These are phyloP conservation scores for Coemansia sp. DNA, from an alignment of 192 early-diverging fungal genomes.

Conservation along the genomic window DNA sequence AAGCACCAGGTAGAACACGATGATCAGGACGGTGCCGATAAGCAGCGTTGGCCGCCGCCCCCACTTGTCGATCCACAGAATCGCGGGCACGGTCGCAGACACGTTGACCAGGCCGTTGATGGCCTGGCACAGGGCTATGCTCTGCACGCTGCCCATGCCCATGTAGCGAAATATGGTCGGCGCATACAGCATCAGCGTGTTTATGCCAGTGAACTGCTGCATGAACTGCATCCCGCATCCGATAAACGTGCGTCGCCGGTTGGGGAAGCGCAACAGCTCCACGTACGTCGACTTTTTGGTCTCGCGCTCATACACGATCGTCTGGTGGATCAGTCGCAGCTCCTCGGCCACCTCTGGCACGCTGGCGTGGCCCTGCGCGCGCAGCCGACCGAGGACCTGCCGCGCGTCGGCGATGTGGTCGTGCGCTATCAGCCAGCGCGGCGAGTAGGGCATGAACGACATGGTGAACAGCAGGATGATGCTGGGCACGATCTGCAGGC, in stretches of 20 bases:
- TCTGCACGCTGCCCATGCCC: conserved; percentile 47
- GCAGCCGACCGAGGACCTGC: conserved; percentile 64
- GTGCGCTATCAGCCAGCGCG: conserved; percentile 77
- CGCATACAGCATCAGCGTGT: conserved; percentile 80
- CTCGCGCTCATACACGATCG: conserved; percentile 62
- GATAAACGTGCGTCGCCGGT: conserved; percentile 60
- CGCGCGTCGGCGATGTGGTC: conserved; percentile 69
- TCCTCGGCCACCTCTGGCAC: conserved; percentile 59
- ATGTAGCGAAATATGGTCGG: conserved; percentile 58
- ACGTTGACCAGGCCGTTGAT: conserved; percentile 81
- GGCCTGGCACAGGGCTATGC: conserved; percentile 62
- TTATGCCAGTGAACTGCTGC: conserved; percentile 85
- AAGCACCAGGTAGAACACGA: too few relatives aligned
- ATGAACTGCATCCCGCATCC: conserved; percentile 71
- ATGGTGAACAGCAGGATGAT: conserved; percentile 64
- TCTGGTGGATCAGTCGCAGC: conserved; percentile 68
- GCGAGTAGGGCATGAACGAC: conserved; percentile 78
- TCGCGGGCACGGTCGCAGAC: conserved; percentile 79
- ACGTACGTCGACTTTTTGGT: conserved; percentile 60
- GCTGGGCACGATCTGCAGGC: conserved; percentile 78
- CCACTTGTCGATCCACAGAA: conserved; percentile 75
- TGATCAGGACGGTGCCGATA: too few relatives aligned
- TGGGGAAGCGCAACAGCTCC: conserved; percentile 57
- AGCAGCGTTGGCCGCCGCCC: conserved; percentile 60
- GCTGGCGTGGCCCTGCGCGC: conserved; percentile 59